Base-by-base conservation (phyloP, 2,329 filamentous ascomycete species). In the Lecanoromycetidae sp. region DNA sequence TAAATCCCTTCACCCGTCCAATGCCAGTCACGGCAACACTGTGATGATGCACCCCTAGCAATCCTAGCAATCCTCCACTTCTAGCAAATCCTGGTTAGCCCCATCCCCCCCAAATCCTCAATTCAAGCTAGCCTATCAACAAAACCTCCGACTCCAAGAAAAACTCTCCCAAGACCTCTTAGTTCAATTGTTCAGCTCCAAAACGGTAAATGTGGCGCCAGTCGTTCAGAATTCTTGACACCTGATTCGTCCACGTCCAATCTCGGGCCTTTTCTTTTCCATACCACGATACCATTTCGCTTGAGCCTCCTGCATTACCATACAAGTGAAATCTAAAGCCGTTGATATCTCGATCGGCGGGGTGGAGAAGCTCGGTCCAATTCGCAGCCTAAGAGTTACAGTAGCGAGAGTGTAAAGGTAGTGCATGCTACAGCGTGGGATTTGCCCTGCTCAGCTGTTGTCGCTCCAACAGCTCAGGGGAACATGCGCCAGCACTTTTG, bases 151-250 rank as follows among this genome's bases (percentile, higher is more conserved):
- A 34, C 19, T 15, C 22, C n/a, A n/a, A n/a, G n/a, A n/a, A 38
- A 39, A 23, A 27, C 38, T 42, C 25, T 30, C 6, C 2, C 32
- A 25, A 29, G 32, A 37, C 19, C 29, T 43, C 3, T 19, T 34
- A 33, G 39, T 6, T 19, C 35, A 19, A 10, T 25, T 19, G 8
- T 46, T 25, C 45, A 47, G 45, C 45, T 47, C 45, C 45, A 47
- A 42, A 47, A 15, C 30, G 45, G 45, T 15, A 47, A 47, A 30
- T 26, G 45, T 47, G 45, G 45, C 45, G 45, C 30, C 38, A 35
- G 37, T 34, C 35, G 9, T 34, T 37, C 45, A 47, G 42, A 37
- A 38, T 37, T 47, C 32, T 23, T 27, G 25, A 27, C n/a, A 17
- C 37, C 38, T 42, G 23, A 42, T 47, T 42, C 45, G 45, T 47